Conservation (phyloP, 345 rosid genomes). For the Rhodomyrtus tomentosa region DNA sequence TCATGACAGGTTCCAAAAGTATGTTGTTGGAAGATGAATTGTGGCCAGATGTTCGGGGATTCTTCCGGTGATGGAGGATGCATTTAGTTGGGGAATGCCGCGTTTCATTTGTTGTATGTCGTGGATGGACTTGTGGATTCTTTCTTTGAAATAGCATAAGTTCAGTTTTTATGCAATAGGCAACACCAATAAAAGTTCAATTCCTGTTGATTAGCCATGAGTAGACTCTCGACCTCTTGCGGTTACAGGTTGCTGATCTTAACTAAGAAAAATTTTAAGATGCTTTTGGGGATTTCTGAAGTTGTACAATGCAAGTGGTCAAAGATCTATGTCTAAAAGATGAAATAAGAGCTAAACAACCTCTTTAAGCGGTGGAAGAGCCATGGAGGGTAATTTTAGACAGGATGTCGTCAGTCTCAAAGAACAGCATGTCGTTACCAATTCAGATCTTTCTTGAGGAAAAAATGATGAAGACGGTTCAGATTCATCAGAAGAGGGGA, state of each 20-base stretch:
- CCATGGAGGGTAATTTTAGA: not conserved
- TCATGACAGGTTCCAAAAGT: not conserved
- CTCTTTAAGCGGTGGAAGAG: not conserved
- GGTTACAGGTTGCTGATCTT: not conserved
- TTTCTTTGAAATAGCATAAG: not conserved
- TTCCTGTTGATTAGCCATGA: not conserved
- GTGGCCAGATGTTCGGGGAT: not conserved
- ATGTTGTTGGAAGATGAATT: not conserved
- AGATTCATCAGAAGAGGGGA: not conserved
- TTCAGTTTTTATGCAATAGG: not conserved
- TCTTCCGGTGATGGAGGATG: not conserved
- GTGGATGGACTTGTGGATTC: not conserved
- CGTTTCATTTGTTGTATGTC: not conserved
- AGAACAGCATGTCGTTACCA: not conserved
- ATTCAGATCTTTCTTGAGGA: not conserved
- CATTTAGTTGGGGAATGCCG: not conserved
- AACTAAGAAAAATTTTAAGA: not conserved
- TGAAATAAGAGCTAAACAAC: not conserved
- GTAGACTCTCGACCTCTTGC: not conserved
- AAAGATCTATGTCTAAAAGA: not conserved
- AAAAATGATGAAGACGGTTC: not conserved
- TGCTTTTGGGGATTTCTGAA: not conserved
- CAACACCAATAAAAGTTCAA: not conserved
- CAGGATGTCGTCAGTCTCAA: not conserved
- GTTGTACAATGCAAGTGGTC: not conserved